phyloP scores from a whole-genome alignment of 2,329 filamentous ascomycete genomes.

The Penicillium sp. region DNA sequence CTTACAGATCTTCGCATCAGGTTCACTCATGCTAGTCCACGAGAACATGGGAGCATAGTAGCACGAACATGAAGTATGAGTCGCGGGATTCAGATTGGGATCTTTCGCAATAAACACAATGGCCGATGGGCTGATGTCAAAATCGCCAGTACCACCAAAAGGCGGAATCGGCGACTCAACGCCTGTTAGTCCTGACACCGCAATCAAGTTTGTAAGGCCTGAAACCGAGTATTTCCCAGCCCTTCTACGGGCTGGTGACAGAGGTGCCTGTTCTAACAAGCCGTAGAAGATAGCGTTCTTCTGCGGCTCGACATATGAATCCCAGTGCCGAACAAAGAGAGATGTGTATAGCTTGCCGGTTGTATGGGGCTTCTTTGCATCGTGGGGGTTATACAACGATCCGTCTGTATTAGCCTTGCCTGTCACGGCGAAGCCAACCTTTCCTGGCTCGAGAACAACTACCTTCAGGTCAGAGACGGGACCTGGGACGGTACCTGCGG shows the following conservation, averaged over 20 bases:
- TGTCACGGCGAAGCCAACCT: slow-evolving; percentile 48
- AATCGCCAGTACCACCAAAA: slow-evolving; percentile 48
- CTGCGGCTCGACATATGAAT: slow-evolving; percentile 51
- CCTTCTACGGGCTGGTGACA: slow-evolving; percentile 38
- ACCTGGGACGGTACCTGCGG: slow-evolving; percentile 47
- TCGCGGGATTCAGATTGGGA: slow-evolving; percentile 45
- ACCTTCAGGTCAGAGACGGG: slow-evolving; percentile 49
- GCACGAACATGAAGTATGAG: slow-evolving; percentile 47
- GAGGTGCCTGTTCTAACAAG: slow-evolving; percentile 43
- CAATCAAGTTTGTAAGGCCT: slow-evolving; percentile 45
- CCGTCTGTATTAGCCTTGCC: slow-evolving; percentile 50
- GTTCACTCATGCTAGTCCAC: slow-evolving; percentile 37
- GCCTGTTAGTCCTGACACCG: slow-evolving; percentile 38
- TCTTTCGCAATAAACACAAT: slow-evolving; percentile 50
- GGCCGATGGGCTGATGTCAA: slow-evolving; percentile 47
- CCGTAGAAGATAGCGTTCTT: slow-evolving; percentile 52
- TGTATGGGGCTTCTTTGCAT: slow-evolving; percentile 46
- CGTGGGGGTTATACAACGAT: slow-evolving; percentile 51
- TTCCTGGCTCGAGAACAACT: slow-evolving; percentile 41
- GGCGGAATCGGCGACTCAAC: slow-evolving; percentile 51
- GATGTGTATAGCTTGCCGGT: slow-evolving; percentile 52
- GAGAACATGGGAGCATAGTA: slow-evolving; percentile 48
- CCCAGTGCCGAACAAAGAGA: slow-evolving; percentile 56
- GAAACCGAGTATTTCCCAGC: slow-evolving; percentile 43
- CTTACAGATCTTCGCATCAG: slow-evolving; percentile 34